These are phyloP conservation scores for Globisporangium barbulae DNA, from an alignment of 352 stramenopile genomes.

Conservation along the genomic window DNA sequence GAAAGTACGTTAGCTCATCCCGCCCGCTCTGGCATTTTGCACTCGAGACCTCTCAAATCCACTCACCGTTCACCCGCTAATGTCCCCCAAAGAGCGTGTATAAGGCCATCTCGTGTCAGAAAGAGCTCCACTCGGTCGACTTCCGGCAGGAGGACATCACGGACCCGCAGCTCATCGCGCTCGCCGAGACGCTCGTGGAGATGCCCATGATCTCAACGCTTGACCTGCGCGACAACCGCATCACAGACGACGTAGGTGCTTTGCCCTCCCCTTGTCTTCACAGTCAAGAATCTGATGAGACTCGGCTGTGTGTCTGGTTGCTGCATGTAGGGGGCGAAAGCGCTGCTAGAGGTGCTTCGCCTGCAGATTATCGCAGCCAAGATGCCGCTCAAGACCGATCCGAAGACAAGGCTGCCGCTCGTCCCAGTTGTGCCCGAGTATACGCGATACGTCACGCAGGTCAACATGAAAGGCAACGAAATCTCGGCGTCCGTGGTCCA, in stretches of 20 bases:
- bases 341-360: slow-evolving; percentile 69
- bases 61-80: not conserved
- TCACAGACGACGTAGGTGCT: slow-evolving; percentile 65
- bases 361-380: slow-evolving; percentile 77
- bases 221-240: slow-evolving; percentile 74
- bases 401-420: slow-evolving; percentile 50
- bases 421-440: slow-evolving; percentile 46
- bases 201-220: slow-evolving; percentile 76
- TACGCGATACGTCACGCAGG: slow-evolving; percentile 64
- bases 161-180: slow-evolving; percentile 72
- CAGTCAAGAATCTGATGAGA: not conserved
- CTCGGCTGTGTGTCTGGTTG: not conserved
- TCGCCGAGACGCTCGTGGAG: slow-evolving; percentile 69
- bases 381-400: slow-evolving; percentile 41
- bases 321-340: slow-evolving; percentile 52
- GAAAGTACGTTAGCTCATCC: slow-evolving; percentile 25
- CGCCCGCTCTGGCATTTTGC: not conserved
- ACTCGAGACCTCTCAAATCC: not conserved
- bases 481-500: slow-evolving; percentile 55
- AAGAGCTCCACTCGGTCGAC: slow-evolving; percentile 68
- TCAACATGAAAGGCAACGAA: slow-evolving; percentile 80
- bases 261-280: not conserved
- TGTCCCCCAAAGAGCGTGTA: slow-evolving; percentile 59
- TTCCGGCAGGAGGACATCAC: slow-evolving; percentile 80
- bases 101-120: slow-evolving; percentile 82